Conservation (phyloP, 257 asterid species). For the Jasminum sambac region DNA sequence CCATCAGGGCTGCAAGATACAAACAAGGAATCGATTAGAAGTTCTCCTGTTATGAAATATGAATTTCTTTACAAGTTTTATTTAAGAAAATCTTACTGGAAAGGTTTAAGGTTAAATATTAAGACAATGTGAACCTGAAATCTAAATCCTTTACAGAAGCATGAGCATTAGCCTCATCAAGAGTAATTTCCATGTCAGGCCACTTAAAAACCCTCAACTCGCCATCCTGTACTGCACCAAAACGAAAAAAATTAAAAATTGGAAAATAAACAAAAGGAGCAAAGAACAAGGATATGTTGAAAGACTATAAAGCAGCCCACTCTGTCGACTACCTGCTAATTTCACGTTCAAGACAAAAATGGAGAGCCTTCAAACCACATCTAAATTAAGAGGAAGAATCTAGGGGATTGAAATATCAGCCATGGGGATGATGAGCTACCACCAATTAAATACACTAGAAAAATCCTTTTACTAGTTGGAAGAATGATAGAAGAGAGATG, state of each 20-base stretch:
- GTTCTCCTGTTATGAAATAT: constrained; percentile 2
- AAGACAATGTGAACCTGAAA: constrained; percentile 62
- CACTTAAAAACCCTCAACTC: constrained; percentile 85
- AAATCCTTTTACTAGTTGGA: not conserved
- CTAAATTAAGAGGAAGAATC: constrained; percentile 8
- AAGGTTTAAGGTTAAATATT: constrained; percentile 11
- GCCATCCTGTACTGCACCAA: constrained; percentile 83
- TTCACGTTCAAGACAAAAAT: not conserved
- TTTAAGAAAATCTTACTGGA: not conserved
- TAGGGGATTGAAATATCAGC: constrained; percentile 2
- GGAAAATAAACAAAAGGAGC: constrained; percentile 4
- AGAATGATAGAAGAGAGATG: not conserved
- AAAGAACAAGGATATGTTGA: not conserved
- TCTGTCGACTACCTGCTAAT: constrained; percentile 2
- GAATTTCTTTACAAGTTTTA: not conserved
- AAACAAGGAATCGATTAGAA: constrained; percentile 27
- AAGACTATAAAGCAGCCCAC: not conserved
- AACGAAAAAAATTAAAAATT: constrained; percentile 29
- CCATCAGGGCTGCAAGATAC: constrained; percentile 74
- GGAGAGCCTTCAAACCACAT: constrained; percentile 5
- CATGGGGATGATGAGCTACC: not conserved
- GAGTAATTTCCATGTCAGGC: constrained; percentile 77
- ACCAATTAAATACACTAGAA: constrained; percentile 1
- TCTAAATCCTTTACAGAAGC: constrained; percentile 81
- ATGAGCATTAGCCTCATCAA: constrained; percentile 64